Base-by-base conservation (phyloP, 257 asterid genomes). In the Gentiana dahurica region DNA sequence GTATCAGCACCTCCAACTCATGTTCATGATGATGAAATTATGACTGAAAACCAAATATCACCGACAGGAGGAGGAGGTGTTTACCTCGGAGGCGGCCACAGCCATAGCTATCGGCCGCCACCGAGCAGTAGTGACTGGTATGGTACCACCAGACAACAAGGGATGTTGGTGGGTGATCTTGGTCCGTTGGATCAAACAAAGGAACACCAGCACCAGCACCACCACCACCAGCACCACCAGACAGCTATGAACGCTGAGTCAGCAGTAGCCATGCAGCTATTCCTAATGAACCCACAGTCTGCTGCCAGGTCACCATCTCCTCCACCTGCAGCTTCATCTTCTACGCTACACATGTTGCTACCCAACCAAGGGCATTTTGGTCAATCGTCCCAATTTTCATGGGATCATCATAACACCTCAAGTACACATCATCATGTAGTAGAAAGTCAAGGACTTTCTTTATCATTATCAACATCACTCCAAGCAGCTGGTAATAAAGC, bases 211-310 rank as follows among this genome's bases (percentile, higher is more conserved):
- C 60, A n/a, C n/a, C n/a, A n/a, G n/a, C n/a, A n/a, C n/a, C n/a
- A n/a, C n/a, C 64, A 59, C 36, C 60, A 56, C 3, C 60, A 56
- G 4, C 53, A n/a, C 24, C 62, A 57, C 6, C 62, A 57, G 49
- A 43, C 79, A 12, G 57, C 77, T 59, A 79, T 80, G 54, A 76
- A 77, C 66, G 79, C 76, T 0, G 89, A 81, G 63, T 75, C 85
- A 37, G 87, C 94, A 2, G 85, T 86, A 8, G 95, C 94, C 97
- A 89, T 89, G 97, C 96, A 89, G 73, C 97, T 89, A 67, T 89
- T 89, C 51, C 75, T 80, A 12, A 84, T 82, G 95, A 89, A 89
- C 63, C 89, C 95, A 1, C 90, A 77, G 61, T 84, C 75, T 51
- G 64, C 80, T 65, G 79, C 94, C 41, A 84, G 88, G 1, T 83